These are phyloP conservation scores for Coniophora puteana DNA, from an alignment of 1,284 basidiomycete genomes.

Conservation along the genomic window DNA sequence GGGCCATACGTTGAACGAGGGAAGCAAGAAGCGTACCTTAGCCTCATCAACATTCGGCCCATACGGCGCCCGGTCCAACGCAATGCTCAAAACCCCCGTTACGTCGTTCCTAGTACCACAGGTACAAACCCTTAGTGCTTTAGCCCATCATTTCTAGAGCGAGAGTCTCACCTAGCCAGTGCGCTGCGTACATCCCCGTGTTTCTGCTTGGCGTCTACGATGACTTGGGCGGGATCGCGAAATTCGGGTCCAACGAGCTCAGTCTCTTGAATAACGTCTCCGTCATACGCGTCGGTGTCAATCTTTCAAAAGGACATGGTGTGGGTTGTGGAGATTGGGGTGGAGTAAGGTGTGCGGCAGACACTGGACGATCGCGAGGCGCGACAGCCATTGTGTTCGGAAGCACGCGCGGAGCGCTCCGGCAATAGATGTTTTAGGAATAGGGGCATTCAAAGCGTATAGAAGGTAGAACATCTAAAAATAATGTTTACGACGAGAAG, in stretches of 20 bases:
- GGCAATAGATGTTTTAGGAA: too few species aligned
- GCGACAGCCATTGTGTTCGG: too few species aligned
- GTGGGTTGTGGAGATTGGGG: not conserved
- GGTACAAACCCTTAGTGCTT: not conserved
- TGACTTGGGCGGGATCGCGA: constrained; percentile 69
- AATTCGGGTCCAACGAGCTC: constrained; percentile 90
- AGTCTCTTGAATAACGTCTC: constrained; percentile 81
- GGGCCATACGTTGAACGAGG: not conserved
- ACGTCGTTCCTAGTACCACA: constrained; percentile 62
- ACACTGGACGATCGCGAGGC: too few species aligned
- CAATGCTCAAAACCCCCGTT: constrained; percentile 63
- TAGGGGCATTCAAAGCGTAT: too few species aligned
- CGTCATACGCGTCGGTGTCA: constrained; percentile 92
- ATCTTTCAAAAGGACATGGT: constrained; percentile 89
- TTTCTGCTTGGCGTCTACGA: constrained; percentile 76
- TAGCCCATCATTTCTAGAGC: not conserved
- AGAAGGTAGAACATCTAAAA: too few species aligned
- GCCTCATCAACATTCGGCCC: constrained; percentile 85
- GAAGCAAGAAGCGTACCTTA: constrained; percentile 54
- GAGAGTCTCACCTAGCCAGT: constrained; percentile 63
- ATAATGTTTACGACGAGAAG: too few species aligned
- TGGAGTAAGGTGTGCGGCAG: not conserved
- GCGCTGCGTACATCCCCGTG: constrained; percentile 69
- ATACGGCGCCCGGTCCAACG: constrained; percentile 79
- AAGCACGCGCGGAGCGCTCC: too few species aligned